Base-by-base conservation (phyloP, 176 grass and related monocot genomes). In the Pontederia crassipes region DNA sequence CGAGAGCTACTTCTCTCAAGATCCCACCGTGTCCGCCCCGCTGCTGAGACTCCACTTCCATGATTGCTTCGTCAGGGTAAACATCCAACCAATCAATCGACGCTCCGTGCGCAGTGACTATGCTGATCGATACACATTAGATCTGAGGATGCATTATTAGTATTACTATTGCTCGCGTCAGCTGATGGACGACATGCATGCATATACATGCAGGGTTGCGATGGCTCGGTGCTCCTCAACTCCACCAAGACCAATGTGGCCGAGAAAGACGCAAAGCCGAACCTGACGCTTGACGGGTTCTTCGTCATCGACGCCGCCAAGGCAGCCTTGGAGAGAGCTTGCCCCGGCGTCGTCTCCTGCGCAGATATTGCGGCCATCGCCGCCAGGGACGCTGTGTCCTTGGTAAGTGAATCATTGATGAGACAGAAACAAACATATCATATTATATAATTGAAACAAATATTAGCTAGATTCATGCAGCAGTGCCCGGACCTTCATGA, bases 341-440 rank as follows among this genome's bases (percentile, higher is more conserved):
- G 85, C 67, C 85, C 89, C 3, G 75, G 54, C 63, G 80, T 71
- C 27, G 82, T 95, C 17, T 95, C 89, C 51, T 95, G 89, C 75
- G 89, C 89, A 12, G 89, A 95, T 73, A 9, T 95, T 29, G 76
- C 89, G 4, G 60, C 89, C 0, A 59, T 95, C 45, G 77, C 86
- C 9, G 82, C 89, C 47, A 77, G 85, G 46, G 85, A 95, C 73
- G 79, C 74, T 0, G 89, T 95, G 0, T 82, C 72, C 70, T 78
- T 95, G 85, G 85, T 88, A 52, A 52, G 77, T 1, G 26, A 59
- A 12, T 3, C 11, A n/a, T n/a, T n/a, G n/a, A n/a, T n/a, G n/a
- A n/a, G n/a, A n/a, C n/a, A n/a, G n/a, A n/a, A n/a, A n/a, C n/a
- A n/a, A n/a, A n/a, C n/a, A n/a, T n/a, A n/a, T n/a, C n/a, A n/a